Evolutionary conservation across 1,284 basidiomycete species (phyloP).

Genomic region (Heliocybe sulcata): DNA sequence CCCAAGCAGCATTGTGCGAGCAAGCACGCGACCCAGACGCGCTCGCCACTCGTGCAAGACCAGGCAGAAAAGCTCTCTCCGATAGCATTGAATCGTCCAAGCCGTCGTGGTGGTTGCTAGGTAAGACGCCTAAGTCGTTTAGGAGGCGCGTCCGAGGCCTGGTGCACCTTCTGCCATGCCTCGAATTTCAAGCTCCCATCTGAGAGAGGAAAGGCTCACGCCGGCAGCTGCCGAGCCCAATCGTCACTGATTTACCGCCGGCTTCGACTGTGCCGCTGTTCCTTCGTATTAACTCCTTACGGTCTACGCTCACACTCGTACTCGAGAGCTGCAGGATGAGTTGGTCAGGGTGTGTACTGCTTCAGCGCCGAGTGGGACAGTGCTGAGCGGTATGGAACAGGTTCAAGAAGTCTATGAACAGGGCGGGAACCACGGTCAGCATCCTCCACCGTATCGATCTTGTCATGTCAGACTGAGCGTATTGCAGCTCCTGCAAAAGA

Average conservation of each 20-base stretch:
- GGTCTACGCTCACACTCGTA: neutral
- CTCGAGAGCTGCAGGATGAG: constrained; percentile 29
- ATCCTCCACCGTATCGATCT: constrained; percentile 10
- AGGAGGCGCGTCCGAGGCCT: neutral
- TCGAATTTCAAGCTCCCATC: neutral
- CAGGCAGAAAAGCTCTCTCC: neutral
- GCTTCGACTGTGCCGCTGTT: neutral
- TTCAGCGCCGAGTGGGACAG: neutral
- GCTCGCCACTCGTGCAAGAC: neutral
- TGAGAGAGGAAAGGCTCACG: neutral
- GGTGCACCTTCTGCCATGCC: neutral
- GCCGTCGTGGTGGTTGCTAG: too few relatives aligned
- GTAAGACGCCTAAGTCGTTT: neutral
- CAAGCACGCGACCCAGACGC: neutral
- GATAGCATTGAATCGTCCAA: neutral
- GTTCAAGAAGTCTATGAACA: constrained; percentile 92
- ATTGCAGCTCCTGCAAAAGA: constrained; percentile 85
- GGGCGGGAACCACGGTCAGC: constrained; percentile 82
- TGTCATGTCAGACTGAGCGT: constrained; percentile 7
- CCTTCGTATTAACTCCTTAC: neutral
- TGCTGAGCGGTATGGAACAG: constrained; percentile 27
- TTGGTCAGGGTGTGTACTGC: constrained; percentile 36
- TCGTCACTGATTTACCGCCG: neutral
- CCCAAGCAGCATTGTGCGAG: neutral
- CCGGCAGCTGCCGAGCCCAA: neutral